A percentile compares a stretch with the other conserved stretches of the same genome.
phyloP scores from a whole-genome alignment of 2,329 filamentous ascomycete species.

The Sclerotinia minor region DNA sequence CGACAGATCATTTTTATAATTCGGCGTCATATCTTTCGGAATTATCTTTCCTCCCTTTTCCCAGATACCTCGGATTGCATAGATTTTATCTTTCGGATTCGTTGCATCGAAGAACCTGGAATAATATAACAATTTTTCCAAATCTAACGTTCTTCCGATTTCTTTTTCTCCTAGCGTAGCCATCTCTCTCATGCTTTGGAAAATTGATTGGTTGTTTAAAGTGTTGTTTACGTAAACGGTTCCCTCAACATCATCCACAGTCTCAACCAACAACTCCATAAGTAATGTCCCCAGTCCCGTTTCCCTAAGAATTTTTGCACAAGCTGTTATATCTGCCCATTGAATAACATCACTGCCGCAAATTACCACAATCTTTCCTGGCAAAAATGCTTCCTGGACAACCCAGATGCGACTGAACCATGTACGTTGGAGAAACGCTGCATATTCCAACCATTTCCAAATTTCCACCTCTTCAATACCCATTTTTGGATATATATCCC shows the following conservation, averaged over 20 bases:
- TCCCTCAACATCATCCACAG: conserved; percentile 12
- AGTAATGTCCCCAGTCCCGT: conserved; percentile 23
- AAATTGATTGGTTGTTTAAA: conserved; percentile 27
- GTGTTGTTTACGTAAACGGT: conserved; percentile 24
- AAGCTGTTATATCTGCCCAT: conserved; percentile 23
- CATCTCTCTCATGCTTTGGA: conserved; percentile 22
- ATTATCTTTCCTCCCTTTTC: conserved; percentile 19
- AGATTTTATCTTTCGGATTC: conserved; percentile 26
- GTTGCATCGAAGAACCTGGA: conserved; percentile 27
- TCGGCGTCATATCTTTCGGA: conserved; percentile 8
- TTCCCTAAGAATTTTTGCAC: conserved; percentile 22
- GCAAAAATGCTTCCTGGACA: conserved; percentile 27
- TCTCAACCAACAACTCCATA: conserved; percentile 22
- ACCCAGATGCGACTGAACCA: conserved; percentile 30
- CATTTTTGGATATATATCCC: conserved; percentile 14
- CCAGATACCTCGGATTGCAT: conserved; percentile 28
- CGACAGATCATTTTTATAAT: conserved; percentile 9
- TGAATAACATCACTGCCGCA: conserved; percentile 19
- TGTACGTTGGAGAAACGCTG: conserved; percentile 26
- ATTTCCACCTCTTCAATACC: conserved; percentile 18
- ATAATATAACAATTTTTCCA: conserved; percentile 28
- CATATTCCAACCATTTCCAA: conserved; percentile 26
- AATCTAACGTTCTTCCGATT: conserved; percentile 1
- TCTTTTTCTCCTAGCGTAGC: background rate
- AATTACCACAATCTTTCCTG: conserved; percentile 19